phyloP scores from a whole-genome alignment of 108 stramenopile species.

The Conticribra guillardii region DNA sequence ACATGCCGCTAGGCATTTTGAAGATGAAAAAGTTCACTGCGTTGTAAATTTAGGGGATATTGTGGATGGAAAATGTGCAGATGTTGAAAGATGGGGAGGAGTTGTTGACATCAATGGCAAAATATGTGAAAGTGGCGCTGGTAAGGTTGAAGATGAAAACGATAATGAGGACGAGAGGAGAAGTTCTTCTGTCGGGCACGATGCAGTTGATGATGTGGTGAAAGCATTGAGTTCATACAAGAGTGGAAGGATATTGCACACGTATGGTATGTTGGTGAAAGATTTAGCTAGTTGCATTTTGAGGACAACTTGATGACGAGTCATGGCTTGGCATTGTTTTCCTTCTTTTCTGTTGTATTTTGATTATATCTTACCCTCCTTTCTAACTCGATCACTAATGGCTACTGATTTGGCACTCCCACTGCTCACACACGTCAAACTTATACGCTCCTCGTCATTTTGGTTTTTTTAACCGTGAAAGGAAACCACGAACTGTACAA shows the following conservation, averaged over 20 bases:
- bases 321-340: not conserved
- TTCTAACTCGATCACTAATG: too few species aligned
- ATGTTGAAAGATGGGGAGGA: slow-evolving; percentile 38
- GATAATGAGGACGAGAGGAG: slow-evolving; percentile 25
- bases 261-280: slow-evolving; percentile 52
- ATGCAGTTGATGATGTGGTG: slow-evolving; percentile 65
- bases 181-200: slow-evolving; percentile 24
- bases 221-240: slow-evolving; percentile 60
- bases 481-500: slow-evolving; percentile 90
- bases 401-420: too few species aligned
- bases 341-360: too few species aligned
- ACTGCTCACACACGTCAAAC: too few species aligned
- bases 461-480: not conserved
- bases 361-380: not conserved
- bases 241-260: slow-evolving; percentile 67
- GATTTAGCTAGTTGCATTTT: not conserved
- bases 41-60: slow-evolving; percentile 86
- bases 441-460: not conserved
- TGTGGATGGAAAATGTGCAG: slow-evolving; percentile 85
- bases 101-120: slow-evolving; percentile 26
- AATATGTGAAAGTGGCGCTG: slow-evolving; percentile 20
- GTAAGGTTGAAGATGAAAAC: not conserved
- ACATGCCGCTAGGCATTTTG: slow-evolving; percentile 69
- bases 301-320: not conserved
- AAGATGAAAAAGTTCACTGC: slow-evolving; percentile 54